Evolutionary conservation across 805 yeast genomes (phyloP), one percentile per base, ranked within the genome.

Genomic region (Sugiyamaella chiloensis): DNA sequence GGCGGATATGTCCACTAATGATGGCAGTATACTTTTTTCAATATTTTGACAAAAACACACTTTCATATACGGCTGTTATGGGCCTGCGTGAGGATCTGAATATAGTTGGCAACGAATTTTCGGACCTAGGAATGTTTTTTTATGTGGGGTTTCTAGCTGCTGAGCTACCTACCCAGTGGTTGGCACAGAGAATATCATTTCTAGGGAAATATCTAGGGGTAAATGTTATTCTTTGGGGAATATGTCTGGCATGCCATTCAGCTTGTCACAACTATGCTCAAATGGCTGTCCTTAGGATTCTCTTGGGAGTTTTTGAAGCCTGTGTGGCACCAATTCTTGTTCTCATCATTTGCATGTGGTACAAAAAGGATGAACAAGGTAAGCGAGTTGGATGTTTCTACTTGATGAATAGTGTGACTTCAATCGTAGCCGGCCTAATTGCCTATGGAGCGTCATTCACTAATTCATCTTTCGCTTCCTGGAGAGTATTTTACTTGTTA

Each of bases 321-420:
- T 67, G 72, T 17, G 73, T 80, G 20, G 73, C 80, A 16, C 85
- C 87, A 2, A 74, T 80, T 3, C 76, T 76, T 62, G 74, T 78
- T 24, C 66, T 78, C 24, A 60, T 80, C 42, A 80, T 82, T 4
- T 62, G 77, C 17, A 80, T 77, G 61, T 81, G 80, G 75, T 81
- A 79, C 71, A 73, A 68, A 49, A 56, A 64, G 9, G 52, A 54
- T 14, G 66, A 66, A 50, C 78, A 79, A 41, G 83, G 82, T 17
- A 27, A 40, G 40, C 60, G 77, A 34, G 60, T 68, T 1, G 62
- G 71, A 23, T 48, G 67, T 27, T 75, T 77, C 73, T 68, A 72
- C 51, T 67, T 68, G 3, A 55, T 58, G 42, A 62, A 71, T 26
- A 78, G 78, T 8, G 55, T 69, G 19, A 78, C 78, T 9, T 56